Evolutionary conservation across 1,139 yeast genomes (phyloP), one percentile per base, ranked within the genome.

Genomic region (Kodamaea sp.): DNA sequence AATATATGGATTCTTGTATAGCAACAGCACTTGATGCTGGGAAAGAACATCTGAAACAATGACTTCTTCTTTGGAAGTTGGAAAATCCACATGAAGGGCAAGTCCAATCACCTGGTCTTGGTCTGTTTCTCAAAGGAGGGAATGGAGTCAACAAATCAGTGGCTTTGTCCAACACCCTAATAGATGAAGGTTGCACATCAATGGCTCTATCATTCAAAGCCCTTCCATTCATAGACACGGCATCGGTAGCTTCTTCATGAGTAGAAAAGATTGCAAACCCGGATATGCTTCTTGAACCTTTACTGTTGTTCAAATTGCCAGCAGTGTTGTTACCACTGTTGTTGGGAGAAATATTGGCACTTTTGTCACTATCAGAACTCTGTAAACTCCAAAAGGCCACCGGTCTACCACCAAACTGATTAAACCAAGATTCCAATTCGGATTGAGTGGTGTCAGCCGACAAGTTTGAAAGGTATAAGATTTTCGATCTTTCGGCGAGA

Each of bases 101-200:
- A 6, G 87, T 86, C 97, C 97, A 90, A 57, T 90, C 97, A 22
- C 97, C 97, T 0, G 97, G 97, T 55, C 97, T 74, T 22, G 96
- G 96, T 51, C 95, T 75, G 59, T 89, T 89, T 54, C 89, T 89
- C 36, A 87, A 81, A 23, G 89, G 82, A 9, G 96, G 96, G 61
- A 90, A 89, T 7, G 95, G 87, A 0, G 87, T 74, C 42, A 90
- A 67, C 37, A 89, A 75, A 31, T 84, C 95, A 48, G 79, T 82
- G 1, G 96, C 96, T 44, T 79, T 75, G 49, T 87, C 96, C 40
- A 90, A 67, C 1, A 90, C 86, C 31, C 75, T 65, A 2, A 82
- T 75, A 30, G 94, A 82, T 2, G 96, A 87, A 1, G 97, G 95
- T 48, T 86, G 92, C 2, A 90, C 85, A 57, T 89, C 96, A 34